Percentiles rank a stretch among this genome's conserved stretches.
These are phyloP conservation scores for Chlorella vulgaris DNA, from an alignment of 139 green algal species.

Conservation along the genomic window DNA sequence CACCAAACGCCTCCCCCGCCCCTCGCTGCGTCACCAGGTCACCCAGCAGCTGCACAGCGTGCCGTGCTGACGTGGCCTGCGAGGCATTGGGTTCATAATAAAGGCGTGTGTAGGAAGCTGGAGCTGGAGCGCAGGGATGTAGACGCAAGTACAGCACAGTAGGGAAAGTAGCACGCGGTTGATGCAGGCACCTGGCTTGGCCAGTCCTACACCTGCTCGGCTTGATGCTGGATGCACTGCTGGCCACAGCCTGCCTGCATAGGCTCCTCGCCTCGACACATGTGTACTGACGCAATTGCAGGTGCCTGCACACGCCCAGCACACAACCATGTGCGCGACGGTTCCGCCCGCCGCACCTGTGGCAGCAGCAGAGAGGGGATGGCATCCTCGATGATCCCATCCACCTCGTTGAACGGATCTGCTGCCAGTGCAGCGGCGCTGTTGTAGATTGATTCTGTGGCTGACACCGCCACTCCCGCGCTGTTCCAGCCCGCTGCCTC, in stretches of 20 bases:
- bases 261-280: too few species aligned
- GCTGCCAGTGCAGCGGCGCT: slow-evolving; percentile 8
- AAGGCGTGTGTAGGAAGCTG: neutral
- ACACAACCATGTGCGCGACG: neutral
- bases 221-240: too few species aligned
- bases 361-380: slow-evolving; percentile 37
- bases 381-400: slow-evolving; percentile 25
- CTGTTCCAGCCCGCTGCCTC: slow-evolving; percentile 19
- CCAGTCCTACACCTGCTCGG: too few species aligned
- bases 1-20: slow-evolving; percentile 24
- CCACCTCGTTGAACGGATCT: slow-evolving; percentile 3
- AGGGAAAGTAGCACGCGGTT: neutral
- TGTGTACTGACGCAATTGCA: too few species aligned
- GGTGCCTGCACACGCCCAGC: too few species aligned
- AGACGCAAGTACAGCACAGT: neutral
- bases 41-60: slow-evolving; percentile 19
- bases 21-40: neutral
- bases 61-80: slow-evolving; percentile 12
- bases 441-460: slow-evolving; percentile 38
- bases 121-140: too few species aligned
- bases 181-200: too few species aligned
- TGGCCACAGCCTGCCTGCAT: neutral
- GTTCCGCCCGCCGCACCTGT: neutral
- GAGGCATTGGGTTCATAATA: neutral
- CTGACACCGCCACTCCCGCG: slow-evolving; percentile 17